Evolutionary conservation across 192 early-diverging fungal species (phyloP), one percentile per base, ranked within the genome.

Genomic region (Dimargaris cristalligena): DNA sequence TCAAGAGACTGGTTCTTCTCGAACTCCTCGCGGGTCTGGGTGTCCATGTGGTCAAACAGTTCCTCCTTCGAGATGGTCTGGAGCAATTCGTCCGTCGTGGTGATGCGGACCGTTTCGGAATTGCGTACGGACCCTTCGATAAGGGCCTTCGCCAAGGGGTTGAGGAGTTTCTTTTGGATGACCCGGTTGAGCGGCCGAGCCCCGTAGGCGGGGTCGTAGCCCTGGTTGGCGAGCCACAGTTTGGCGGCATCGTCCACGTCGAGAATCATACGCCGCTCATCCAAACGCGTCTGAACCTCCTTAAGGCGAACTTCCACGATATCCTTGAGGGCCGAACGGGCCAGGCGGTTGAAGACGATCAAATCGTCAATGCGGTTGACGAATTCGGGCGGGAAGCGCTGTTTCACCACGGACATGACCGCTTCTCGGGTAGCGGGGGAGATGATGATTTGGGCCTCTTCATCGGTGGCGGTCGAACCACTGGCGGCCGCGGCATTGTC

Each of bases 321-420:
- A 44, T 75, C 70, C n/a, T 74, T 74, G 48, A 90, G 83, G n/a
- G 78, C 80, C 0, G 46, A 62, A 59, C 80, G 78, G 0, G 77
- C 71, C 11, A 89, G 74, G 3, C 83, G 70, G 64, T 89, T 89
- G 67, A 86, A 86, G 23, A 87, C 79, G n/a, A 88, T 78, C 62
- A 89, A 66, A 60, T 88, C 84, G 60, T 88, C 86, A 45, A 89
- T 80, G 64, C 86, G 80, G 64, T 89, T 89, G 45, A 77, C 71
- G 65, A 89, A 86, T 68, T 89, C 86, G 34, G 84, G 86, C 28
- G 80, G 73, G 60, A 89, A 88, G 49, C 87, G 86, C 16, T 73
- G 78, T 28, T 83, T 77, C 10, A 89, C 79, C 46, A 81, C 78
- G 55, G 79, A 70, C 59, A 84, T 67, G 18, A 89, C 81, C 31